Conservation (phyloP, 2,329 filamentous ascomycete species). For the Aspergillus terreus region DNA sequence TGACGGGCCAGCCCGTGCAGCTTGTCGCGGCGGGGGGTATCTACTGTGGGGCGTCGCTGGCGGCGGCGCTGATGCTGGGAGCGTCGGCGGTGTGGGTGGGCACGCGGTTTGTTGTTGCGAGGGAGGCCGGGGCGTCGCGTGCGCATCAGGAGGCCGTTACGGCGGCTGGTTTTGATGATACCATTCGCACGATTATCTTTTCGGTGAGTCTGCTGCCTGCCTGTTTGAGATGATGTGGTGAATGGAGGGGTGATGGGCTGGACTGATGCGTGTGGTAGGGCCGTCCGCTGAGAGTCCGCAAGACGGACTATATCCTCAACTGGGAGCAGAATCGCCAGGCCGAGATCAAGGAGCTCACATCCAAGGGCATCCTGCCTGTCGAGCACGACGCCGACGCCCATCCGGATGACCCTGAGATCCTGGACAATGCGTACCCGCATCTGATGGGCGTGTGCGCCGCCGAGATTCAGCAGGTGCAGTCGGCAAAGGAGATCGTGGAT, state of each 20-base stretch:
- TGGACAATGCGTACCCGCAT: conserved; percentile 88
- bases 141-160: conserved; percentile 93
- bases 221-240: not conserved
- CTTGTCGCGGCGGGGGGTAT: conserved; percentile 92
- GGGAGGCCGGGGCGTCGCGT: conserved; percentile 90
- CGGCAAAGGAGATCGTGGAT: conserved; percentile 86
- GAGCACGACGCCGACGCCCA: conserved; percentile 90
- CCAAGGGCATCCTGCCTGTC: conserved; percentile 86
- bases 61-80: conserved; percentile 87
- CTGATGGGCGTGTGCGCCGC: conserved; percentile 97
- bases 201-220: conserved; percentile 48
- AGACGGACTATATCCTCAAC: conserved; percentile 88
- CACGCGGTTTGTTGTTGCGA: conserved; percentile 87
- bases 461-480: conserved; percentile 87
- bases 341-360: conserved; percentile 89
- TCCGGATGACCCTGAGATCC: conserved; percentile 66
- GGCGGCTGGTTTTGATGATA: conserved; percentile 91
- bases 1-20: conserved; percentile 83
- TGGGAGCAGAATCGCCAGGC: conserved; percentile 89
- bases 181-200: conserved; percentile 96
- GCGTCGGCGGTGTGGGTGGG: conserved; percentile 93
- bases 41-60: conserved; percentile 85
- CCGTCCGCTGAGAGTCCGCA: conserved; percentile 87
- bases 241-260: not conserved
- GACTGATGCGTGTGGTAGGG: conserved; percentile 47